These are phyloP conservation scores for Kondoa malvinella DNA, from an alignment of 768 basidiomycete species.

Conservation along the genomic window DNA sequence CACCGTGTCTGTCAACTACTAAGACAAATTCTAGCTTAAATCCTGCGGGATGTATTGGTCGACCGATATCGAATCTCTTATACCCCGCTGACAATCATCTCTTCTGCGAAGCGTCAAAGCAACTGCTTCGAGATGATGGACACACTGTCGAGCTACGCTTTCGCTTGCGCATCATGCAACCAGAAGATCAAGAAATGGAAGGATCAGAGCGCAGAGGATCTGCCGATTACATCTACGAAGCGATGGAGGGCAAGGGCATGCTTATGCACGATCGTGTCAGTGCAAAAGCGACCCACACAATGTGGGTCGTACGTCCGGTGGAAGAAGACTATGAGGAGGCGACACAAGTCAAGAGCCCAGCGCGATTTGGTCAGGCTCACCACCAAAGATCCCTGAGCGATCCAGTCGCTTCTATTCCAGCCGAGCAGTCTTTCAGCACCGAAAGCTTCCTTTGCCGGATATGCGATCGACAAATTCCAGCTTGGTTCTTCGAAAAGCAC, in stretches of 20 bases:
- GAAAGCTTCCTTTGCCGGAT: slow-evolving; percentile 86
- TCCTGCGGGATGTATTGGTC: slow-evolving; percentile 57
- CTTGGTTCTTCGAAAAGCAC: slow-evolving; percentile 99
- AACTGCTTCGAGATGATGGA: slow-evolving; percentile 73
- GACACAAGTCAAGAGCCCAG: slow-evolving; percentile 11
- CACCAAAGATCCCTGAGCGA: slow-evolving; percentile 23
- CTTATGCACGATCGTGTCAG: slow-evolving; percentile 86
- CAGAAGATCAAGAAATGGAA: slow-evolving; percentile 16
- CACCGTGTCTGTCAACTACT: slow-evolving; percentile 1
- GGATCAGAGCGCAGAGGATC: background rate
- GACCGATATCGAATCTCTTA: slow-evolving; percentile 63
- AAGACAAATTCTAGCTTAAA: slow-evolving; percentile 45
- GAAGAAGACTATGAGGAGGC: slow-evolving; percentile 13
- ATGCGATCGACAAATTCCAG: slow-evolving; percentile 87
- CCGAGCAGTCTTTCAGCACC: slow-evolving; percentile 50
- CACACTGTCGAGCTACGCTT: slow-evolving; percentile 87
- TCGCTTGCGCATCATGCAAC: slow-evolving; percentile 47
- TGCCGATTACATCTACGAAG: slow-evolving; percentile 38
- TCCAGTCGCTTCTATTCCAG: slow-evolving; percentile 56
- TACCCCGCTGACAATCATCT: slow-evolving; percentile 61
- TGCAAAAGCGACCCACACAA: slow-evolving; percentile 76
- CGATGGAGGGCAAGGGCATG: slow-evolving; percentile 97
- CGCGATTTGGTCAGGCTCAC: slow-evolving; percentile 17
- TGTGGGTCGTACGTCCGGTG: slow-evolving; percentile 37
- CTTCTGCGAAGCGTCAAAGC: slow-evolving; percentile 69